Evolutionary conservation across 2,329 filamentous ascomycete species (phyloP).

Genomic region (Penicillium hesseltinei): DNA sequence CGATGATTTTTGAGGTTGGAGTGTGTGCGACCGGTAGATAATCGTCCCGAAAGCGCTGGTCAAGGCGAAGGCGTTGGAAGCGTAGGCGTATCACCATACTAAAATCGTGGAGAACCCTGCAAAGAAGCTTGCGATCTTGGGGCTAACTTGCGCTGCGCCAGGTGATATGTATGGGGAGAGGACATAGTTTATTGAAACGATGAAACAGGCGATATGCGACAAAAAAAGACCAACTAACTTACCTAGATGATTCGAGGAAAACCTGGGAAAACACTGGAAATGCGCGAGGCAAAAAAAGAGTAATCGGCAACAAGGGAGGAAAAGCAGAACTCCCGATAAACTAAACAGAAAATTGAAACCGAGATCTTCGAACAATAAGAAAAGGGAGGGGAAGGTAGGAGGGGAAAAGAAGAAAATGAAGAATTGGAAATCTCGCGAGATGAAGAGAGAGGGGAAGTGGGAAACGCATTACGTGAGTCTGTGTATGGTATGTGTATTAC

Average conservation of each 20-base stretch:
- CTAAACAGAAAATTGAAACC: conserved; percentile 25
- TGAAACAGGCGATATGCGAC: conserved; percentile 16
- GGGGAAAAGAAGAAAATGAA: conserved; percentile 25
- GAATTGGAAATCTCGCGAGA: conserved; percentile 23
- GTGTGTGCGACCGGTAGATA: background rate
- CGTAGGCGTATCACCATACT: background rate
- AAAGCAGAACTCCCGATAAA: conserved; percentile 30
- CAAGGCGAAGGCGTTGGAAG: background rate
- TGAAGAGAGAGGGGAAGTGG: conserved; percentile 21
- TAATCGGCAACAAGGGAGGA: conserved; percentile 19
- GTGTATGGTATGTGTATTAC: conserved; percentile 10
- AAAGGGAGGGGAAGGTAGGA: conserved; percentile 23
- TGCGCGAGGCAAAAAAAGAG: conserved; percentile 20
- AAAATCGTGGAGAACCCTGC: background rate
- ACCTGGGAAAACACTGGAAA: conserved; percentile 20
- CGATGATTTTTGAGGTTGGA: background rate
- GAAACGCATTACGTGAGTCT: conserved; percentile 11
- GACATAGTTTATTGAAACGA: conserved; percentile 4
- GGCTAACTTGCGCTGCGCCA: background rate
- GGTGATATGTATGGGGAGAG: background rate
- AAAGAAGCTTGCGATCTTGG: background rate
- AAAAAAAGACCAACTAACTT: conserved; percentile 19
- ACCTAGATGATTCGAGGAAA: conserved; percentile 19
- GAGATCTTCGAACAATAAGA: conserved; percentile 27
- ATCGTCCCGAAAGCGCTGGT: conserved; percentile 2